These are phyloP conservation scores for Calonectria naviculata DNA, from an alignment of 2,329 filamentous ascomycete species.

Conservation along the genomic window DNA sequence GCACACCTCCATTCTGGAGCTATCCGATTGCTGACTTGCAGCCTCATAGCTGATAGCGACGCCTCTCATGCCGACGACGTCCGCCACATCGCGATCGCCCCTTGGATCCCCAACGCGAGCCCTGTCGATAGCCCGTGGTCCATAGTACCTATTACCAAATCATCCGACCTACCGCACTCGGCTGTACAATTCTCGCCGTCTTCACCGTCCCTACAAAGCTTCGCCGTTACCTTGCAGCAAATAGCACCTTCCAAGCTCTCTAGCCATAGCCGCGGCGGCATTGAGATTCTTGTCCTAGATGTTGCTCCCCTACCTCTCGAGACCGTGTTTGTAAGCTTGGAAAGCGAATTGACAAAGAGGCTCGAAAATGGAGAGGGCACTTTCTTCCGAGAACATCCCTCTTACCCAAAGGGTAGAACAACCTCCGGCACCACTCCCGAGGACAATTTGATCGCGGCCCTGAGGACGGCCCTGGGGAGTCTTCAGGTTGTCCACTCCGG, in stretches of 20 bases:
- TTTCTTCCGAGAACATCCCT: slow-evolving; percentile 76
- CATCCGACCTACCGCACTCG: slow-evolving; percentile 75
- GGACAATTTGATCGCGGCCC: slow-evolving; percentile 70
- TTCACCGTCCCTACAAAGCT: slow-evolving; percentile 81
- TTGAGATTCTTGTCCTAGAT: slow-evolving; percentile 87
- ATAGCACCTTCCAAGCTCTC: slow-evolving; percentile 81
- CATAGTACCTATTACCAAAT: slow-evolving; percentile 79
- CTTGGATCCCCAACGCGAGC: slow-evolving; percentile 72
- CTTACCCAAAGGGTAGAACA: slow-evolving; percentile 50
- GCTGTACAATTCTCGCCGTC: slow-evolving; percentile 83
- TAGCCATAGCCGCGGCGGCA: slow-evolving; percentile 77
- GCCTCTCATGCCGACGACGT: slow-evolving; percentile 53
- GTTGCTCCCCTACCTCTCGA: slow-evolving; percentile 84
- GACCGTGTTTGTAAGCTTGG: slow-evolving; percentile 86
- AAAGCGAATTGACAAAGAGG: slow-evolving; percentile 81
- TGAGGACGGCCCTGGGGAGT: slow-evolving; percentile 79
- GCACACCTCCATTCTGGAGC: background rate
- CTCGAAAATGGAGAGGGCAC: slow-evolving; percentile 86
- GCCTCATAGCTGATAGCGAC: slow-evolving; percentile 41
- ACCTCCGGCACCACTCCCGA: slow-evolving; percentile 55
- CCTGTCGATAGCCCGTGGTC: slow-evolving; percentile 81
- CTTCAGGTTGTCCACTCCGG: slow-evolving; percentile 85
- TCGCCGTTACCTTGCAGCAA: slow-evolving; percentile 78
- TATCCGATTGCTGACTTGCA: slow-evolving; percentile 5
- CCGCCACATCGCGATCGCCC: slow-evolving; percentile 77